Evolutionary conservation across 2,329 filamentous ascomycete species (phyloP).

Genomic region (Trichoderma guizhouense): DNA sequence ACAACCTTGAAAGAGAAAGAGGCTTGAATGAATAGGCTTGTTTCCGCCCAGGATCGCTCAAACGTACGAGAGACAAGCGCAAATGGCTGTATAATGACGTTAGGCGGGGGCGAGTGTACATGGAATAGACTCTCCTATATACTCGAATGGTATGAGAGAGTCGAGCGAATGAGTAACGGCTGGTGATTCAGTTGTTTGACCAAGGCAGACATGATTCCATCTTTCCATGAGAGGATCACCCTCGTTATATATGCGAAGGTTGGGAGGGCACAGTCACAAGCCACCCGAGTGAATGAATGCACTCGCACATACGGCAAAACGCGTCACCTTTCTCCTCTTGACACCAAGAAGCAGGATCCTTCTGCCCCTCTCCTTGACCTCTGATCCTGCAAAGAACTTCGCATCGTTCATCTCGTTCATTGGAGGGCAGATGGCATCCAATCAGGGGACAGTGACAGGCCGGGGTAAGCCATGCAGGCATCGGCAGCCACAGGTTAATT

Average conservation of each 20-base stretch:
- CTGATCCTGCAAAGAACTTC: neutral
- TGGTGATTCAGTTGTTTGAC: neutral
- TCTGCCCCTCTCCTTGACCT: neutral
- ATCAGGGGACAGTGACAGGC: neutral
- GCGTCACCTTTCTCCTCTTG: neutral
- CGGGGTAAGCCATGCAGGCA: neutral
- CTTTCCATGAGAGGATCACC: neutral
- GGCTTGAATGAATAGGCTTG: neutral
- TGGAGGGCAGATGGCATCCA: neutral
- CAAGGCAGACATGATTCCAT: neutral
- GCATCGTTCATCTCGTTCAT: neutral
- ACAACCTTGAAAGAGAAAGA: neutral
- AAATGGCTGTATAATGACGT: neutral
- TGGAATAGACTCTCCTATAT: neutral
- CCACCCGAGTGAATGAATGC: neutral
- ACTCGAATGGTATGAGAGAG: neutral
- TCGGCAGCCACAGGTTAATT: neutral
- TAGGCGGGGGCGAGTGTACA: neutral
- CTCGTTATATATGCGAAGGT: neutral
- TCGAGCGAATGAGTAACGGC: neutral
- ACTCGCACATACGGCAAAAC: neutral
- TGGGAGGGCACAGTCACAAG: neutral
- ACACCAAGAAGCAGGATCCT: neutral
- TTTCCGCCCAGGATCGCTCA: neutral
- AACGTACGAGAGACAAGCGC: neutral